Evolutionary conservation across 306 rosid genomes (phyloP).

Genomic region (Quercus wislizeni): DNA sequence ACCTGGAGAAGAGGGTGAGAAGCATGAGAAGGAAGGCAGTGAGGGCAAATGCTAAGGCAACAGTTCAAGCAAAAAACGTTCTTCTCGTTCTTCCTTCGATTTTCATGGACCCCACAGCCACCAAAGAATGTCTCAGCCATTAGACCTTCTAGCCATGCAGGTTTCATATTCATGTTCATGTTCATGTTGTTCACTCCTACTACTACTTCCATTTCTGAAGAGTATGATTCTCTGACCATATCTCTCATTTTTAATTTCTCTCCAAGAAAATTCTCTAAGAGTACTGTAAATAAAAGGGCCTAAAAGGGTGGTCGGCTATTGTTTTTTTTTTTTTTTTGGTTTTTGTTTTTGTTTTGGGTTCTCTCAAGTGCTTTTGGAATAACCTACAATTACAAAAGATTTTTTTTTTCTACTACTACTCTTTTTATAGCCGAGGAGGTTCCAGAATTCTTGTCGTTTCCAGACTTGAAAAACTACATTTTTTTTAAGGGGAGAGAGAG

Average conservation of each 20-base stretch:
- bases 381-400: constrained; percentile 32
- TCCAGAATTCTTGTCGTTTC: constrained; percentile 54
- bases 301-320: not conserved
- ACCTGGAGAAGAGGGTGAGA: constrained; percentile 96
- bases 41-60: constrained; percentile 88
- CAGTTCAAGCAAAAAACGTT: constrained; percentile 91
- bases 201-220: constrained; percentile 21
- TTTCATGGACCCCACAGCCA: constrained; percentile 77
- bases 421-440: constrained; percentile 46
- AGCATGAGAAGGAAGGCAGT: constrained; percentile 79
- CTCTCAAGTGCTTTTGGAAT: constrained; percentile 5
- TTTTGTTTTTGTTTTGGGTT: not conserved
- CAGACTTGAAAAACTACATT: not conserved
- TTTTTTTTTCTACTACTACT: constrained; percentile 20
- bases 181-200: constrained; percentile 11
- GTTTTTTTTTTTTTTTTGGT: not conserved
- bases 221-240: constrained; percentile 30
- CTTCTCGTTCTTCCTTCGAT: constrained; percentile 92
- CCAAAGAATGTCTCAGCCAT: constrained; percentile 92
- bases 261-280: not conserved
- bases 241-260: constrained; percentile 7
- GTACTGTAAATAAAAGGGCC: too few relatives aligned
- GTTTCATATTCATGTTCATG: constrained; percentile 38
- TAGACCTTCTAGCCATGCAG: constrained; percentile 90
- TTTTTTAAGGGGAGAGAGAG: not conserved